phyloP scores from a whole-genome alignment of 495 filamentous ascomycete genomes.

The Penicillium roqueforti region DNA sequence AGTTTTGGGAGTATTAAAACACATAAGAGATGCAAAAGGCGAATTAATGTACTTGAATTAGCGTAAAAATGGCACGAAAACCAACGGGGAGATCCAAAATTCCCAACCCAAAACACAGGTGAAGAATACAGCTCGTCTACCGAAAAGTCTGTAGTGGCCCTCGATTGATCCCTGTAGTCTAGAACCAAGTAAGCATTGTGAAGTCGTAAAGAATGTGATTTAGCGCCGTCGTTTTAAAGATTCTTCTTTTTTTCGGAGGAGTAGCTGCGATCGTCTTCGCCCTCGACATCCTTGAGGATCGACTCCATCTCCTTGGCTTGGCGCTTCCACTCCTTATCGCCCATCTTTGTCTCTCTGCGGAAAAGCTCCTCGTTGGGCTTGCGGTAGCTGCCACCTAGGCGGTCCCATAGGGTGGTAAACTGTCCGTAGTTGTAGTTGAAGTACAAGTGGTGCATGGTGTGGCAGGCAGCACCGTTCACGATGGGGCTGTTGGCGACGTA shows the following conservation, averaged over 20 bases:
- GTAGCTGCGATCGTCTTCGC: slow-evolving; percentile 78
- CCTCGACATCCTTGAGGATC: slow-evolving; percentile 79
- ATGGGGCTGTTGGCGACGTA: slow-evolving; percentile 84
- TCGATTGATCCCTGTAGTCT: neutral
- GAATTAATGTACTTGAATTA: slow-evolving; percentile 3
- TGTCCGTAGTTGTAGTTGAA: slow-evolving; percentile 99
- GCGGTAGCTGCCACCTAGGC: slow-evolving; percentile 83
- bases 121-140: neutral
- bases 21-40: neutral
- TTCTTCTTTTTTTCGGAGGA: slow-evolving; percentile 44
- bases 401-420: slow-evolving; percentile 93
- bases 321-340: slow-evolving; percentile 70
- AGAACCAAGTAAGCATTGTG: slow-evolving; percentile 2
- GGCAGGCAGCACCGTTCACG: slow-evolving; percentile 93
- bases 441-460: slow-evolving; percentile 95
- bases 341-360: slow-evolving; percentile 84
- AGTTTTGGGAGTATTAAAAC: slow-evolving; percentile 5
- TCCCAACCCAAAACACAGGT: neutral
- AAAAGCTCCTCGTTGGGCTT: slow-evolving; percentile 86
- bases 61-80: neutral
- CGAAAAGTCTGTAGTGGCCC: neutral
- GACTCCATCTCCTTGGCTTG: slow-evolving; percentile 85
- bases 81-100: neutral
- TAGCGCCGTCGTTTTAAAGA: slow-evolving; percentile 13
- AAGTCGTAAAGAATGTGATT: neutral